Conservation (phyloP, 2,329 filamentous ascomycete genomes). For the Chalaropsis ovoidea region DNA sequence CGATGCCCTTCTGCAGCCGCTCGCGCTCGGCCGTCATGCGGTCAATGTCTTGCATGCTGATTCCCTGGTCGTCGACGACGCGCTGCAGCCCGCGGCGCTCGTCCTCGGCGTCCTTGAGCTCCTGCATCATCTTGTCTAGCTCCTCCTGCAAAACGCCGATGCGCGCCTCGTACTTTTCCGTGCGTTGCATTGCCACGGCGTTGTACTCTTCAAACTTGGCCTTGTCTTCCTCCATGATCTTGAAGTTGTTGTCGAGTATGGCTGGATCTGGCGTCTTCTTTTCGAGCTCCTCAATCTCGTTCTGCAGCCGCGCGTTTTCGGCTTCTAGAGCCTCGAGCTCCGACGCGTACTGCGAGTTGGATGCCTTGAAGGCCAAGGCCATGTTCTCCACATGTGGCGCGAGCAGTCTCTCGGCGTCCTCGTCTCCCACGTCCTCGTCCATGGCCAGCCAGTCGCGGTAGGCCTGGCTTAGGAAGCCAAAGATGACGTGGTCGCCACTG, state of each 20-base stretch:
- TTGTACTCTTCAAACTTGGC: slow-evolving; percentile 96
- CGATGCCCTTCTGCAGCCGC: slow-evolving; percentile 78
- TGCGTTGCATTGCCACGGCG: slow-evolving; percentile 66
- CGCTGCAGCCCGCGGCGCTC: slow-evolving; percentile 72
- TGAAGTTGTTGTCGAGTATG: slow-evolving; percentile 78
- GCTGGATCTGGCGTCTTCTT: slow-evolving; percentile 76
- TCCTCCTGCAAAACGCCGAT: slow-evolving; percentile 78
- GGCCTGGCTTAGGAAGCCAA: slow-evolving; percentile 77
- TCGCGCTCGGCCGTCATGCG: slow-evolving; percentile 96
- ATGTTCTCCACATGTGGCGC: slow-evolving; percentile 78
- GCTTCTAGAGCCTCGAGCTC: slow-evolving; percentile 79
- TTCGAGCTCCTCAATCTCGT: slow-evolving; percentile 82
- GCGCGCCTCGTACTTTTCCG: slow-evolving; percentile 76
- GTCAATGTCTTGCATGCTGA: slow-evolving; percentile 97
- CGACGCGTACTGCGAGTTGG: slow-evolving; percentile 73
- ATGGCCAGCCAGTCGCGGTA: slow-evolving; percentile 92
- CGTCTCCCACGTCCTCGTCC: slow-evolving; percentile 77
- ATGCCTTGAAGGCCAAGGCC: slow-evolving; percentile 74
- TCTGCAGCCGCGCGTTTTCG: slow-evolving; percentile 67
- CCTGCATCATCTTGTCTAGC: slow-evolving; percentile 64
- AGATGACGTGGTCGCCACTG: slow-evolving; percentile 82
- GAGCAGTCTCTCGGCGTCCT: slow-evolving; percentile 68
- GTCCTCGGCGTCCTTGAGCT: slow-evolving; percentile 69
- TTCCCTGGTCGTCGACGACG: slow-evolving; percentile 81
- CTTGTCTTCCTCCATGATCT: slow-evolving; percentile 88